These are phyloP conservation scores for Schizosaccharomyces octosporus DNA, from an alignment of 805 yeast species.

Conservation along the genomic window DNA sequence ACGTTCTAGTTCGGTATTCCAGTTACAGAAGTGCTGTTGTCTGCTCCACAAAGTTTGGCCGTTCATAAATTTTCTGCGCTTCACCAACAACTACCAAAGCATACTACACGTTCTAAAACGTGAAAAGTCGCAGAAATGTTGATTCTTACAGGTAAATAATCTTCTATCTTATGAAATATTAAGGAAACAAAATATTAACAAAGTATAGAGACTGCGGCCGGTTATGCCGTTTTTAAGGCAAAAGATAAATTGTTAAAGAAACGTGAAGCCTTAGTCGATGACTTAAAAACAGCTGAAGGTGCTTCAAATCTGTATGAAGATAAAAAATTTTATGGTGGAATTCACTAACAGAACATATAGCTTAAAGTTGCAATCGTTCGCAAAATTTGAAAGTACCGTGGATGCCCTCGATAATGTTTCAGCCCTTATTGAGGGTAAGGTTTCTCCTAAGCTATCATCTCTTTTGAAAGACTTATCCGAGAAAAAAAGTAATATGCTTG, in stretches of 20 bases:
- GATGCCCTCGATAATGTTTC: slow-evolving; percentile 89
- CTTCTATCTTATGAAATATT: background rate
- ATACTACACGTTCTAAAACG: background rate
- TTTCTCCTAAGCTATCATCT: slow-evolving; percentile 56
- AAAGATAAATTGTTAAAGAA: slow-evolving; percentile 3
- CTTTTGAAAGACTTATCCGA: slow-evolving; percentile 51
- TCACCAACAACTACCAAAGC: background rate
- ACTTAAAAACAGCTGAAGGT: slow-evolving; percentile 58
- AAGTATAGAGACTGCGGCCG: slow-evolving; percentile 70
- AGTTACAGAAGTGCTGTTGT: slow-evolving; percentile 21
- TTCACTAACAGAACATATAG: background rate
- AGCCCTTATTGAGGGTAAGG: slow-evolving; percentile 79
- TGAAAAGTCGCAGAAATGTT: slow-evolving; percentile 1
- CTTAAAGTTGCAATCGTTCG: slow-evolving; percentile 84
- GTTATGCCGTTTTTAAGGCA: slow-evolving; percentile 76
- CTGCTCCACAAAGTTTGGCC: too few species aligned
- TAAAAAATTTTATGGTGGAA: background rate
- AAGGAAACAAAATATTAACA: too few species aligned
- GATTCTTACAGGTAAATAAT: background rate
- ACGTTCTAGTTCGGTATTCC: too few species aligned
- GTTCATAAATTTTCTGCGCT: background rate
- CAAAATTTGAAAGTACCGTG: slow-evolving; percentile 83
- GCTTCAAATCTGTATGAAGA: slow-evolving; percentile 24
- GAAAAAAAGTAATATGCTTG: slow-evolving; percentile 52
- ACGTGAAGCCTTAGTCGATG: slow-evolving; percentile 27